A percentile compares a stretch with the other conserved stretches of the same genome.
These are phyloP conservation scores for Lentinula detonsa DNA, from an alignment of 768 basidiomycete genomes.

Conservation along the genomic window DNA sequence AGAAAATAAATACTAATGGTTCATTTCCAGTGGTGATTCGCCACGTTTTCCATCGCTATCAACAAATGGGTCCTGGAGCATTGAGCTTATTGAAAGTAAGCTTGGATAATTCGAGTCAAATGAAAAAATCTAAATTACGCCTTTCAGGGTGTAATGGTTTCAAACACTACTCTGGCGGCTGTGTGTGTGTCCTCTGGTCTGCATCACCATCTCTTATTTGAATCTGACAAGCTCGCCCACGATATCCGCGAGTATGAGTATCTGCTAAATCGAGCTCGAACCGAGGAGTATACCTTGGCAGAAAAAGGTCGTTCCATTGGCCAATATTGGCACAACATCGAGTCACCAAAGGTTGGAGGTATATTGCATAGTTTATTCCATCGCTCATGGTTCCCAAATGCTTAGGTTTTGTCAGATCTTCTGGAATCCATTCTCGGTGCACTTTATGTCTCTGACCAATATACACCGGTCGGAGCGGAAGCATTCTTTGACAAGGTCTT, in stretches of 20 bases:
- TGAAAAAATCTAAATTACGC: neutral
- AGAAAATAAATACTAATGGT: neutral
- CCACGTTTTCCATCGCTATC: slow-evolving; percentile 61
- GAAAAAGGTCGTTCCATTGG: slow-evolving; percentile 39
- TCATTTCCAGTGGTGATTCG: slow-evolving; percentile 57
- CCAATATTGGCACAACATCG: slow-evolving; percentile 75
- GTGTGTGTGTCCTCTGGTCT: slow-evolving; percentile 68
- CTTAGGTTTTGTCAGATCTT: slow-evolving; percentile 70
- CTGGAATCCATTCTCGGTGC: slow-evolving; percentile 79
- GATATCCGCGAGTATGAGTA: slow-evolving; percentile 49
- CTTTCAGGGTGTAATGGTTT: slow-evolving; percentile 76
- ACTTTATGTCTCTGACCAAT: slow-evolving; percentile 71
- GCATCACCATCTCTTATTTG: slow-evolving; percentile 53
- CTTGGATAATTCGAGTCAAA: neutral
- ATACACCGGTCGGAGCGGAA: slow-evolving; percentile 54
- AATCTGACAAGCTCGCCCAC: slow-evolving; percentile 43
- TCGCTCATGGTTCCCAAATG: slow-evolving; percentile 3
- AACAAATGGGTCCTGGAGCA: slow-evolving; percentile 64
- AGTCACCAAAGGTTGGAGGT: slow-evolving; percentile 65
- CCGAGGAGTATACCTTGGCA: slow-evolving; percentile 41
- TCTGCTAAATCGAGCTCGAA: slow-evolving; percentile 38
- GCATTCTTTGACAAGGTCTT: slow-evolving; percentile 62
- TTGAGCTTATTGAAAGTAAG: slow-evolving; percentile 72
- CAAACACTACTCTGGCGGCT: slow-evolving; percentile 71
- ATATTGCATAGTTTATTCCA: neutral